Base-by-base conservation (phyloP, 139 green algal genomes). In the Raphidocelis subcapitata region DNA sequence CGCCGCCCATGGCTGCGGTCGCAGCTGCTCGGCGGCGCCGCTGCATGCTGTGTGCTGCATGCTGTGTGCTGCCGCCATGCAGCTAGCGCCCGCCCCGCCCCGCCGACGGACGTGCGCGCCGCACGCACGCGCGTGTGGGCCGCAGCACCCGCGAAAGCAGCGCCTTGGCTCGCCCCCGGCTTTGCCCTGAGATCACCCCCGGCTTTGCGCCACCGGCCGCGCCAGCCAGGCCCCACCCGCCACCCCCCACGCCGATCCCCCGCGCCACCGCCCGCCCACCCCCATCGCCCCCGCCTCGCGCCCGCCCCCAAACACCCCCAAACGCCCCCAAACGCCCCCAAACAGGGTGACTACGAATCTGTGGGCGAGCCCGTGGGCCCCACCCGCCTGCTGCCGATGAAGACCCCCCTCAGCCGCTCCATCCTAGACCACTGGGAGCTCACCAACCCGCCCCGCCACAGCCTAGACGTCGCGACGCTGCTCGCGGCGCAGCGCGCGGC, bases 341-440 rank as follows among this genome's bases (percentile, higher is more conserved):
- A 78, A 59, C 86, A 83, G 87, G 88, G 79, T 10, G 80, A 90
- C 63, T 92, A 90, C 65, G 37, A 60, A 14, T 75, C 76, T 3
- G 70, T 82, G 44, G 88, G 88, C 15, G n/a, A 75, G 15, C 75
- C 76, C 12, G 79, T 91, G 1, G 10, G 55, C 1, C 79, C 82
- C 31, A 83, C 81, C 32, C 72, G 32, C 35, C 89, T 93, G 32
- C 35, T 93, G 2, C 87, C 87, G 29, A 86, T 86, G 78, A 93
- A 95, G 81, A 93, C 88, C 10, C 88, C 88, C 12, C 79, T 93
- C 65, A 77, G 59, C 33, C 23, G 52, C 0, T 80, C 84, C 52
- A 90, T 94, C 31, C 59, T 93, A 24, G 24, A 62, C 12, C 8
- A 49, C 12, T 49, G 41, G 41, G 37, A 82, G 72, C 8, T 49